Base-by-base conservation (phyloP, 225 moss, liverwort and hornwort species). In the Straminergon stramineum region DNA sequence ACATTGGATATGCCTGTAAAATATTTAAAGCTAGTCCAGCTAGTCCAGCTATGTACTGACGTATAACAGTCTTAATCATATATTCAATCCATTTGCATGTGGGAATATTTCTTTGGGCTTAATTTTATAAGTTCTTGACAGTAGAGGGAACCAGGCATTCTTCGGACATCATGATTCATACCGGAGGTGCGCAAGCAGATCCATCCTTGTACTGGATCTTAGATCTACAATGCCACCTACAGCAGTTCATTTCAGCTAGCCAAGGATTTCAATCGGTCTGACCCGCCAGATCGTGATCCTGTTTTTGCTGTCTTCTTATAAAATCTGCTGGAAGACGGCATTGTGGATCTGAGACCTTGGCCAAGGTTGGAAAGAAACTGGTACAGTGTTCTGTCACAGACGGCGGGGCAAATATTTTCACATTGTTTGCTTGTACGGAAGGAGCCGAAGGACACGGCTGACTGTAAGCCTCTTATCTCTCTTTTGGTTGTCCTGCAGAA, bases 181-280 rank as follows among this genome's bases (percentile, higher is more conserved):
- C 52, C 16, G 13, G 63, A 63, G 62, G 63, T 74, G 71, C n/a
- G n/a, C 69, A 63, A 77, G 62, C 43, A 65, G n/a, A 86, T 92
- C 52, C 90, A 79, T 79, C 66, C 86, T 90, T 92, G 92, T 83
- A 83, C 88, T 24, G 45, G 88, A 37, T 92, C 92, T 92, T 88
- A 88, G 92, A 88, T 92, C 88, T 92, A 83, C 92, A 92, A 88
- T 90, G 92, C 86, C 90, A 90, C 90, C 78, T 79, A 65, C 51
- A 88, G 63, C 57, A 77, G 71, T 70, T 39, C 48, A 51, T 78
- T 39, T 69, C 35, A 80, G 64, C 62, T 16, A 73, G 37, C 24
- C 77, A 63, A 83, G 79, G 56, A 43, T 88, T 64, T 52, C 77
- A 67, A 35, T 74, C 53, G 43, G 53, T 21, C 76, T 73, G 57